phyloP scores from a whole-genome alignment of 345 rosid genomes.

The Eucalyptus sp. region DNA sequence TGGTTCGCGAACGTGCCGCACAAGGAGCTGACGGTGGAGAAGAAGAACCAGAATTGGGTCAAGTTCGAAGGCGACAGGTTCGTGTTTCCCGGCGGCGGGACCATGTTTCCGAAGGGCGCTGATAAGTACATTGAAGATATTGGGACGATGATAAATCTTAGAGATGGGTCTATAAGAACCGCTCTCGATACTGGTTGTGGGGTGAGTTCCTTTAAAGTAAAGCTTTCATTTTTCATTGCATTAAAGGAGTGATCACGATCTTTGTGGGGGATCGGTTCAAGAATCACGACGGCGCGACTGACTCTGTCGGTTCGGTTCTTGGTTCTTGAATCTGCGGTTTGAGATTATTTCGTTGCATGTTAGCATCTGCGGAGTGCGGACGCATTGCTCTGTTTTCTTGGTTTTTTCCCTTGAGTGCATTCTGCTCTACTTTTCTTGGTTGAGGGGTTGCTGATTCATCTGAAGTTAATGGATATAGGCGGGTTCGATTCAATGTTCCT shows the following conservation, averaged over 20 bases:
- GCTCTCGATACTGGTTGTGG: constrained; percentile 97
- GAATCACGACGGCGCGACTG: not conserved
- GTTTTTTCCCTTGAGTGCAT: not conserved
- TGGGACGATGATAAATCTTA: constrained; percentile 66
- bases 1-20: constrained; percentile 97
- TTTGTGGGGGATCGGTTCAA: not conserved
- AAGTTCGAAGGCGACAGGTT: constrained; percentile 49
- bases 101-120: constrained; percentile 92
- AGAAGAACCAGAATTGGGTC: constrained; percentile 86
- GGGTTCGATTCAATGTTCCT: not conserved
- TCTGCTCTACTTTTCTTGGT: not conserved
- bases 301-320: not conserved
- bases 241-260: not conserved
- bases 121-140: constrained; percentile 77
- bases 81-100: constrained; percentile 93
- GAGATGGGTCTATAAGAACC: constrained; percentile 70
- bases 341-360: not conserved
- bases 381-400: not conserved
- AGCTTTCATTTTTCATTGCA: not conserved
- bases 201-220: constrained; percentile 29
- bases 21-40: constrained; percentile 74
- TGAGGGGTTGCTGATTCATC: not conserved
- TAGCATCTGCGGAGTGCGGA: not conserved
- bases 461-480: not conserved
- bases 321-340: not conserved